Percentiles rank a stretch among this genome's conserved stretches.
Conservation (phyloP, 2,329 filamentous ascomycete genomes). For the Dryadomyces sulphureus region DNA sequence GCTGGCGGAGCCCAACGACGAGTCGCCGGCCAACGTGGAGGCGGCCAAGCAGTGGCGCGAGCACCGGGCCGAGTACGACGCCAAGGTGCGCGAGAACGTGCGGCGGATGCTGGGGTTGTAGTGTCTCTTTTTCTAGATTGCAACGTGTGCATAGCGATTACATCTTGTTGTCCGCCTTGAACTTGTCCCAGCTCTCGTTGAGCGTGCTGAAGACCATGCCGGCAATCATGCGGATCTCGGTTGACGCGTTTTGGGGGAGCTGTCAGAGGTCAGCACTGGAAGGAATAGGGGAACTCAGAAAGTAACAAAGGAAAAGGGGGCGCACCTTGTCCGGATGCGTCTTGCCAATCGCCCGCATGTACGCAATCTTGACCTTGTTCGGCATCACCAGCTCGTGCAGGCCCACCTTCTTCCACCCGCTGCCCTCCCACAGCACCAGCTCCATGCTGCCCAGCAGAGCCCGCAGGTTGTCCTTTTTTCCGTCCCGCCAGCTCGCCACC, state of each 20-base stretch:
- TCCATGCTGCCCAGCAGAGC: conserved; percentile 80
- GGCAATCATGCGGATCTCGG: conserved; percentile 51
- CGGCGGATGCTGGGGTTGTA: conserved; percentile 63
- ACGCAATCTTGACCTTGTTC: conserved; percentile 90
- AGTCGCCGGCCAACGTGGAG: conserved; percentile 91
- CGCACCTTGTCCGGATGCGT: conserved; percentile 95
- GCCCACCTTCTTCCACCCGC: conserved; percentile 93
- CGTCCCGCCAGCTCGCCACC: conserved; percentile 69
- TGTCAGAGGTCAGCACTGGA: conserved; percentile 19
- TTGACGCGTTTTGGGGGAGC: conserved; percentile 49
- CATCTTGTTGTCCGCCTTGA: conserved; percentile 53
- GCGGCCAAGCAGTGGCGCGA: conserved; percentile 95
- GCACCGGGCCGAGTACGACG: conserved; percentile 67
- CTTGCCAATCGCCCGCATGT: conserved; percentile 99
- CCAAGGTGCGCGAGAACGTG: conserved; percentile 70
- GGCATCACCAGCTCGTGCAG: conserved; percentile 86
- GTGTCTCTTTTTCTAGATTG: background rate
- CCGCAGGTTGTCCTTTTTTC: conserved; percentile 83
- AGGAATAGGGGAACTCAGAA: background rate
- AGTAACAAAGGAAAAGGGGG: conserved; percentile 2
- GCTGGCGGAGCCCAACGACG: conserved; percentile 93
- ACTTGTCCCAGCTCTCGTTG: conserved; percentile 62
- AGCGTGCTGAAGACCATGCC: conserved; percentile 51
- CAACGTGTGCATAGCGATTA: conserved; percentile 17
- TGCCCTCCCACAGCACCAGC: conserved; percentile 75